Conservation (phyloP, 768 basidiomycete species). For the Obba rivulosa region DNA sequence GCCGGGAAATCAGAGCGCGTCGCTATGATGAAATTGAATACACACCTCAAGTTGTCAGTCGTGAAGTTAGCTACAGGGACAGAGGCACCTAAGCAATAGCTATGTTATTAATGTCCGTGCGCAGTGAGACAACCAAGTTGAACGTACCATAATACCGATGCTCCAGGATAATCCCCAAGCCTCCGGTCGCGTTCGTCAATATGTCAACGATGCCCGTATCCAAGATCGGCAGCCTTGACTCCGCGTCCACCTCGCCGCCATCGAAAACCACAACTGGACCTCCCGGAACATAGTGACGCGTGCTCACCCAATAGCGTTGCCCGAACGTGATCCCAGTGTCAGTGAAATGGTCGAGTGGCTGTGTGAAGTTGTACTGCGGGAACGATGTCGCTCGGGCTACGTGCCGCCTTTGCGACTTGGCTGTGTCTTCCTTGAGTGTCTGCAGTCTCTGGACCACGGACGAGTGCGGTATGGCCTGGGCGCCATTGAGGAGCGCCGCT, state of each 20-base stretch:
- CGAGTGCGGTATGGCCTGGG: too few relatives aligned
- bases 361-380: constrained; percentile 63
- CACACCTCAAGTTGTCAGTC: constrained; percentile 74
- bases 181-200: constrained; percentile 73
- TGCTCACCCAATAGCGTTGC: constrained; percentile 89
- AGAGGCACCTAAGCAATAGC: constrained; percentile 46
- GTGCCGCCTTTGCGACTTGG: too few relatives aligned
- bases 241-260: constrained; percentile 84
- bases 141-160: constrained; percentile 81
- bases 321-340: constrained; percentile 59
- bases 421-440: too few relatives aligned
- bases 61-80: constrained; percentile 76
- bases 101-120: neutral
- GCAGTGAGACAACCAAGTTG: neutral
- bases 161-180: constrained; percentile 83
- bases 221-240: constrained; percentile 42
- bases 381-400: constrained; percentile 28
- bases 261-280: constrained; percentile 82
- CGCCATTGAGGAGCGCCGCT: too few relatives aligned
- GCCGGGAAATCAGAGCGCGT: neutral
- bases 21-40: neutral
- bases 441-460: too few relatives aligned
- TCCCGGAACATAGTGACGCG: constrained; percentile 64
- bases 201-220: constrained; percentile 73
- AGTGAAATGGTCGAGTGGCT: constrained; percentile 80